A percentile compares a stretch with the other conserved stretches of the same genome.
Evolutionary conservation across 495 filamentous ascomycete species (phyloP).

Genomic region (Apodospora peruviana): DNA sequence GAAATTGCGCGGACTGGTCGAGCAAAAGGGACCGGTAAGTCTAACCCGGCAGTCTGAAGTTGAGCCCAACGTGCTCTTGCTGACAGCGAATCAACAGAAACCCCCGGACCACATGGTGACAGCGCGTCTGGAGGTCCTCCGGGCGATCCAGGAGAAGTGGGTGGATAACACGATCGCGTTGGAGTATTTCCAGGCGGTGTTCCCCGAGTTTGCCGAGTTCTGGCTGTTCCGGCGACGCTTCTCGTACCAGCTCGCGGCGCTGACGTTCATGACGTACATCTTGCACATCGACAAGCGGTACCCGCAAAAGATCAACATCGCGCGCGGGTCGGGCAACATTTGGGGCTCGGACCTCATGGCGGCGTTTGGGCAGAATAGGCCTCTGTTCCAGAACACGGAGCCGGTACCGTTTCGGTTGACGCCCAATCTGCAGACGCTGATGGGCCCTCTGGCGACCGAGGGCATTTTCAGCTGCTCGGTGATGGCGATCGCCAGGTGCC

Average conservation of each 20-base stretch:
- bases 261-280: constrained; percentile 98
- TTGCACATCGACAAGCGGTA: constrained; percentile 93
- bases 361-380: constrained; percentile 68
- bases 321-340: constrained; percentile 82
- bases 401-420: constrained; percentile 95
- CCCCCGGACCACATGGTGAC: constrained; percentile 60
- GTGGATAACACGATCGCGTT: constrained; percentile 74
- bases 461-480: constrained; percentile 87
- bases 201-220: constrained; percentile 87
- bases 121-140: constrained; percentile 76
- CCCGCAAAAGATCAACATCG: constrained; percentile 90
- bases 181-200: constrained; percentile 84
- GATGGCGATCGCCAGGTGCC: constrained; percentile 91
- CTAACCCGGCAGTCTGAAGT: neutral
- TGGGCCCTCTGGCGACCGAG: constrained; percentile 93
- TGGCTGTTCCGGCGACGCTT: constrained; percentile 97
- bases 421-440: constrained; percentile 88
- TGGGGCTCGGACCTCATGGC: constrained; percentile 95
- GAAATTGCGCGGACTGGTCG: constrained; percentile 70
- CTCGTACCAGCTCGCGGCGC: constrained; percentile 88
- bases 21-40: constrained; percentile 59
- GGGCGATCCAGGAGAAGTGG: constrained; percentile 85
- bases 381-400: constrained; percentile 90
- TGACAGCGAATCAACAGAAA: constrained; percentile 43
- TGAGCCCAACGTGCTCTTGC: neutral